Base-by-base conservation (phyloP, 2,329 filamentous ascomycete genomes). In the Aureobasidium sp. region DNA sequence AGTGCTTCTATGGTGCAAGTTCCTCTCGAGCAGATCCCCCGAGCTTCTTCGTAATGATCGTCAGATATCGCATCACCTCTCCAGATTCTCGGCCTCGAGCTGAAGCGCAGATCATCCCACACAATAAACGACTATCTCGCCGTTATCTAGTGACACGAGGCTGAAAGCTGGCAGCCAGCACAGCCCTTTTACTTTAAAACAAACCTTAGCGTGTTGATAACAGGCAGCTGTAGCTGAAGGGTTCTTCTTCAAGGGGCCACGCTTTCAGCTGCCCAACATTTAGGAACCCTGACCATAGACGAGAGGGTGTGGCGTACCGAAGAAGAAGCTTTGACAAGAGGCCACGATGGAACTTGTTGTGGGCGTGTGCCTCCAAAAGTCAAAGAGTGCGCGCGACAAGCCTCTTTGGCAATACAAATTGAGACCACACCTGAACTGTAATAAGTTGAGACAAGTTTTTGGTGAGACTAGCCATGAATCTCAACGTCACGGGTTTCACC, bases 71-170 rank as follows among this genome's bases (percentile, higher is more conserved):
- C 53, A 57, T 45, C 53, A 57, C 21, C n/a, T 59, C 54, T 59
- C 42, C 54, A 48, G 54, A 25, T 39, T 48, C 32, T 59, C 42
- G 54, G 54, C 42, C 34, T 15, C 27, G 16, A 36, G 25, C 54
- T 48, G 54, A 47, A 59, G 42, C 27, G 54, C 34, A 37, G 54
- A 59, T 59, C 54, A 59, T 59, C 32, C 44, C 44, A 59, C 44
- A n/a, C 7, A n/a, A 3, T 10, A 37, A 54, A 59, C 54, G 54
- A 59, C 54, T 59, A 59, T 59, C 54, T n/a, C 54, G 53, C 53
- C 53, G 53, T 57, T 57, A n/a, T 44, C 13, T 42, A 16, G 34
- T 37, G 8, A 29, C 27, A 32, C 50, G 50, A 54, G 36, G 36
- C 25, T 54, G 29, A 34, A 15, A 7, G 27, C 53, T 34, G 39